These are phyloP conservation scores for Paradendryphiella salina DNA, from an alignment of 2,329 filamentous ascomycete species.

Conservation along the genomic window DNA sequence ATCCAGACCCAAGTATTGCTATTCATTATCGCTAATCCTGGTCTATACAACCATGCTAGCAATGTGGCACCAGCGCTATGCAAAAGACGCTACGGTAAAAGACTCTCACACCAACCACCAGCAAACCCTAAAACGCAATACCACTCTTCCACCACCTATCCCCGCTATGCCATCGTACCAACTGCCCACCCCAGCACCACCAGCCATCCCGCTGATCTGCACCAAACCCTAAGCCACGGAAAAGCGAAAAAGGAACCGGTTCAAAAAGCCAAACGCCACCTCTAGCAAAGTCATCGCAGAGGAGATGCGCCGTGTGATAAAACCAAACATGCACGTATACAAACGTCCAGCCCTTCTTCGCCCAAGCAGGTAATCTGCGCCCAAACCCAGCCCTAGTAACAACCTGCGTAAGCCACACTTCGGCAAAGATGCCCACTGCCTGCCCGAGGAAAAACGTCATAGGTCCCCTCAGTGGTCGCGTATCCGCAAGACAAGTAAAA, in stretches of 20 bases:
- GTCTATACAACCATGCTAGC: not conserved
- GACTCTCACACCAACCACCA: not conserved
- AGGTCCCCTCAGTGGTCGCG: conserved; percentile 55
- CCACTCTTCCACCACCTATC: conserved; percentile 67
- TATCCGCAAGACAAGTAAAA: conserved; percentile 62
- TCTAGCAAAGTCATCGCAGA: conserved; percentile 76
- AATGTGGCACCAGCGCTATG: not conserved
- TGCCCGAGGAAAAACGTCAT: conserved; percentile 74
- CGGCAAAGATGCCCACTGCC: conserved; percentile 65
- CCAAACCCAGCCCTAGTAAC: conserved; percentile 44
- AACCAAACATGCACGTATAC: conserved; percentile 68
- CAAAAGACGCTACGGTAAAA: not conserved
- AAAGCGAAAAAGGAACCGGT: conserved; percentile 73
- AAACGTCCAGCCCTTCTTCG: conserved; percentile 62
- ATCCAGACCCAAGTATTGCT: too few relatives aligned
- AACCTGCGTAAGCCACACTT: conserved; percentile 44
- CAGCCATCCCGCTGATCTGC: conserved; percentile 60
- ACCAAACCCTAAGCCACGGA: conserved; percentile 69
- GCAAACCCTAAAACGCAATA: conserved; percentile 44
- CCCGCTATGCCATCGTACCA: conserved; percentile 63
- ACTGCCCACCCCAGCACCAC: conserved; percentile 66
- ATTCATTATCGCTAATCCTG: not conserved
- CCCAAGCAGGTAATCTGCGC: conserved; percentile 49
- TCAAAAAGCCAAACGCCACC: conserved; percentile 80
- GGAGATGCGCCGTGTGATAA: conserved; percentile 63